Percentiles rank a stretch among this genome's conserved stretches.
Evolutionary conservation across 2,329 filamentous ascomycete genomes (phyloP).

Genomic region (Aspergillus fructus): DNA sequence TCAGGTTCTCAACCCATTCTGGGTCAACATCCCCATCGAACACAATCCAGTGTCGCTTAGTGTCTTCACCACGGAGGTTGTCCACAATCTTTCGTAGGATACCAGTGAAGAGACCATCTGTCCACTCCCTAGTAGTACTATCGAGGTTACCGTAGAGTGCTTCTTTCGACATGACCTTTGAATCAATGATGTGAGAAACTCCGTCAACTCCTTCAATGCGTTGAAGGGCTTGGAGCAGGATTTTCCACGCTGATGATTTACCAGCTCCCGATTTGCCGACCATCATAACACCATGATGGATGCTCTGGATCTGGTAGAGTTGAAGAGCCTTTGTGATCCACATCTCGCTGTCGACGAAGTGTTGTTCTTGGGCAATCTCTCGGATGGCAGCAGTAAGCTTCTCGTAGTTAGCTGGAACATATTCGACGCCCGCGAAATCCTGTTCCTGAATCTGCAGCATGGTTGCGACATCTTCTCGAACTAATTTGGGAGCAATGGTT

Average conservation of each 20-base stretch:
- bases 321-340: slow-evolving; percentile 99
- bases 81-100: slow-evolving; percentile 98
- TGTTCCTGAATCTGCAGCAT: slow-evolving; percentile 80
- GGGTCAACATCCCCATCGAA: slow-evolving; percentile 99
- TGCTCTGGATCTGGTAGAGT: slow-evolving; percentile 94
- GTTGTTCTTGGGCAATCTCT: slow-evolving; percentile 76
- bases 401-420: slow-evolving; percentile 83
- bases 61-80: slow-evolving; percentile 94
- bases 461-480: slow-evolving; percentile 84
- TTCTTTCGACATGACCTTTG: slow-evolving; percentile 99
- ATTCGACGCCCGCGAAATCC: slow-evolving; percentile 90
- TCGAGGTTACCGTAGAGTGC: slow-evolving; percentile 93
- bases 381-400: slow-evolving; percentile 78
- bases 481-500: slow-evolving; percentile 96
- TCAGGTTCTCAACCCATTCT: slow-evolving; percentile 99
- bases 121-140: slow-evolving; percentile 97
- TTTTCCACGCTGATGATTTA: slow-evolving; percentile 93
- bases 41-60: slow-evolving; percentile 98
- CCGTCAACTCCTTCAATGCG: slow-evolving; percentile 89
- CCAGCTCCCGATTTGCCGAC: slow-evolving; percentile 96
- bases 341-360: slow-evolving; percentile 84
- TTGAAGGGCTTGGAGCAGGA: slow-evolving; percentile 86
- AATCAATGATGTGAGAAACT: slow-evolving; percentile 95
- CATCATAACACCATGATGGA: slow-evolving; percentile 99
- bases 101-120: slow-evolving; percentile 95